A percentile compares a stretch with the other conserved stretches of the same genome.
Evolutionary conservation across 2,329 filamentous ascomycete genomes (phyloP).

Genomic region (Knufia petricola): DNA sequence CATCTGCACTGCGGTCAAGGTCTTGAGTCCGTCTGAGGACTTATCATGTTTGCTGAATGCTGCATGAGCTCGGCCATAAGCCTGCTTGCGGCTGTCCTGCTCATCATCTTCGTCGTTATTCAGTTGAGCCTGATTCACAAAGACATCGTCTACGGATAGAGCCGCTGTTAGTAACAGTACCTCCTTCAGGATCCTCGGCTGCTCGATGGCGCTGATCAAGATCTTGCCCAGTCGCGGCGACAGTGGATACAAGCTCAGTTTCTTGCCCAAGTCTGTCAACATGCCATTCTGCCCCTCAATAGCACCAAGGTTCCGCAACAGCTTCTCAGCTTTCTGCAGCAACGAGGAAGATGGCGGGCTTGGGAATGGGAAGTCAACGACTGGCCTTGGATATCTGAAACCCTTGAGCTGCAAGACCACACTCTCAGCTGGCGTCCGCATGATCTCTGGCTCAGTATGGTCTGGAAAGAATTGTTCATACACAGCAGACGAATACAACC

Average conservation of each 20-base stretch:
- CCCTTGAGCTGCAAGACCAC: conserved; percentile 89
- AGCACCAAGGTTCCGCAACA: conserved; percentile 77
- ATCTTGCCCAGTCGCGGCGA: conserved; percentile 87
- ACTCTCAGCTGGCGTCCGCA: conserved; percentile 84
- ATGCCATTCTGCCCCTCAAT: conserved; percentile 56
- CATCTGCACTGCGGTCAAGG: conserved; percentile 78
- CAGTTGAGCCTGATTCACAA: conserved; percentile 70
- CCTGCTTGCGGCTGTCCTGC: conserved; percentile 54
- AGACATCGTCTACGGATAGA: conserved; percentile 78
- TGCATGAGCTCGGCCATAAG: conserved; percentile 62
- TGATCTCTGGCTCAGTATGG: conserved; percentile 78
- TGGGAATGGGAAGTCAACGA: conserved; percentile 92
- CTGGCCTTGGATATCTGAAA: conserved; percentile 73
- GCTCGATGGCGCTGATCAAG: conserved; percentile 70
- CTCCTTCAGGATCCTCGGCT: conserved; percentile 69
- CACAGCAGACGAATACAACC: conserved; percentile 86
- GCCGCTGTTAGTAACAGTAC: conserved; percentile 82
- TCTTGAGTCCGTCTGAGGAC: conserved; percentile 77
- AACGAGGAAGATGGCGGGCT: conserved; percentile 72
- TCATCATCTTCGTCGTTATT: conserved; percentile 61
- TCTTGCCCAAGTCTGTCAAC: conserved; percentile 68
- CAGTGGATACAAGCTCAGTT: conserved; percentile 81
- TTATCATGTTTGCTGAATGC: conserved; percentile 74
- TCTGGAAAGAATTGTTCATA: conserved; percentile 78
- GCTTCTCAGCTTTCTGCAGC: conserved; percentile 72